These are phyloP conservation scores for Lipomyces yamadae DNA, from an alignment of 805 yeast genomes.

Conservation along the genomic window DNA sequence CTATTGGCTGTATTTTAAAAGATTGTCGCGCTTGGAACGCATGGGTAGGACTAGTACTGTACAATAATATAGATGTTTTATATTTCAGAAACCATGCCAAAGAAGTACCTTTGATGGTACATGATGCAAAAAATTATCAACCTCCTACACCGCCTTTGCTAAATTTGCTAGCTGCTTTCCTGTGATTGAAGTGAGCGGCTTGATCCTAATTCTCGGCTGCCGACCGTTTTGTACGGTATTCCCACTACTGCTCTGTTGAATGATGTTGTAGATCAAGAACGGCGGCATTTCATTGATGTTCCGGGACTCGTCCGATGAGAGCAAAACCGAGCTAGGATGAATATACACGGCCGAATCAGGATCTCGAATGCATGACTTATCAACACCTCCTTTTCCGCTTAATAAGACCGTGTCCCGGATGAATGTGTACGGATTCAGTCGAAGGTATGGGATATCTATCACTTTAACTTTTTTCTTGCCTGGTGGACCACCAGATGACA, in stretches of 20 bases:
- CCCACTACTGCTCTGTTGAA: slow-evolving; percentile 60
- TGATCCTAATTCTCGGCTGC: slow-evolving; percentile 63
- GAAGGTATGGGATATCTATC: slow-evolving; percentile 57
- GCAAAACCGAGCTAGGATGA: slow-evolving; percentile 76
- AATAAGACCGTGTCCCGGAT: slow-evolving; percentile 58
- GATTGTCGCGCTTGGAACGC: background rate
- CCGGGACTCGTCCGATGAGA: slow-evolving; percentile 35
- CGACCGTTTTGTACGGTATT: slow-evolving; percentile 48
- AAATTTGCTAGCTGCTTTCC: slow-evolving; percentile 79
- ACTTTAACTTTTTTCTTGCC: slow-evolving; percentile 59
- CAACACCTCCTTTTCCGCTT: slow-evolving; percentile 42
- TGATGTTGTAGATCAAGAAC: slow-evolving; percentile 71
- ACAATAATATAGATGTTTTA: background rate
- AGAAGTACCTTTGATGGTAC: background rate
- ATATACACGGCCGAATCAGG: slow-evolving; percentile 68
- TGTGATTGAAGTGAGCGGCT: slow-evolving; percentile 73
- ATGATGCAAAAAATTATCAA: background rate
- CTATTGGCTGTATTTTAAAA: background rate
- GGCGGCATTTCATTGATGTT: slow-evolving; percentile 69
- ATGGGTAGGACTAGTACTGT: background rate
- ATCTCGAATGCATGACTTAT: slow-evolving; percentile 44
- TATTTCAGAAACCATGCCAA: background rate
- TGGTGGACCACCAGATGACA: slow-evolving; percentile 39
- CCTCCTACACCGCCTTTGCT: slow-evolving; percentile 13
- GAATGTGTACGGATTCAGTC: slow-evolving; percentile 55